A percentile compares a stretch with the other conserved stretches of the same genome.
Evolutionary conservation across 179 eudicot species (phyloP).

Genomic region (Patellifolia procumbens): DNA sequence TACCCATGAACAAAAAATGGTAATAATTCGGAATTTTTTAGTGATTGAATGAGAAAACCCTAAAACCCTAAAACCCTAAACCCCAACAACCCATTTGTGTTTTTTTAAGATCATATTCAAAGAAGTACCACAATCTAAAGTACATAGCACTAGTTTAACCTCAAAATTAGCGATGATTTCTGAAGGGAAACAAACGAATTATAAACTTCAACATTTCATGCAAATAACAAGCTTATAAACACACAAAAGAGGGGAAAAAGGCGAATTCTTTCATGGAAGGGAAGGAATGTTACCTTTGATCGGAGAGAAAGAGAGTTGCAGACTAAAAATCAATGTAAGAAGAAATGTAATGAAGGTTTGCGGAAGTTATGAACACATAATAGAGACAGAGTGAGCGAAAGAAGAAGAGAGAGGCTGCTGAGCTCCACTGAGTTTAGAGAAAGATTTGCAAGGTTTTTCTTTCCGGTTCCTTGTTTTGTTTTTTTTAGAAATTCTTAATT

Average conservation of each 20-base stretch:
- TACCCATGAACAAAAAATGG: neutral
- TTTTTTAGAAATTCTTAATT: no score
- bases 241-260: neutral
- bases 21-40: neutral
- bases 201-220: neutral
- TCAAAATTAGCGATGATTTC: neutral
- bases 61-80: slow-evolving; percentile 31
- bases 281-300: neutral
- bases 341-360: neutral
- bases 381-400: neutral
- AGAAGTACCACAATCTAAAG: neutral
- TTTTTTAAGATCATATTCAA: no score
- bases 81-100: slow-evolving; percentile 6
- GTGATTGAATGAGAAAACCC: neutral
- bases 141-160: neutral
- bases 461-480: neutral
- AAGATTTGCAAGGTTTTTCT: neutral
- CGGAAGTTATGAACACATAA: slow-evolving; percentile 11
- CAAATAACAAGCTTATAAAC: neutral
- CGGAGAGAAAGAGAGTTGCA: neutral
- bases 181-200: neutral
- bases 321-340: slow-evolving; percentile 1
- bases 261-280: neutral
- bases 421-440: slow-evolving; percentile 5
- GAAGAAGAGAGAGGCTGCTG: neutral